Conservation (phyloP, 148 eudicot species). For the Spergularia bocconei region DNA sequence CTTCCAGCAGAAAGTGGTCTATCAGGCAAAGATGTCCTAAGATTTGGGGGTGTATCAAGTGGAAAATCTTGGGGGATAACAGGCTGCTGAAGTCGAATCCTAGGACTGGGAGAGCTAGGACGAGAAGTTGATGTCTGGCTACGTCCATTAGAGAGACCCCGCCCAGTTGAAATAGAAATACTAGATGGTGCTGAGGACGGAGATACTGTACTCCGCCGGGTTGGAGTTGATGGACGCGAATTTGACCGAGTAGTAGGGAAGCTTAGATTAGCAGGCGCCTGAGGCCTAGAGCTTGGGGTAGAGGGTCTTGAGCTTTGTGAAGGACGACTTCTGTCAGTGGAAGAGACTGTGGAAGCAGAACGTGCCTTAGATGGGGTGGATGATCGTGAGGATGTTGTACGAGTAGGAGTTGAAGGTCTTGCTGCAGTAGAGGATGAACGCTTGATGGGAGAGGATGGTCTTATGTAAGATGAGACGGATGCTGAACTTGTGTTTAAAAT, state of each 20-base stretch:
- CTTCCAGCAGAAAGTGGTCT: conserved; percentile 91
- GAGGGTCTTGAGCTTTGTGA: conserved; percentile 81
- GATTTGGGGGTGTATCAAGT: conserved; percentile 92
- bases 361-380: conserved; percentile 69
- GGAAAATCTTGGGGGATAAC: conserved; percentile 74
- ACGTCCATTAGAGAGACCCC: conserved; percentile 49
- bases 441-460: conserved; percentile 76
- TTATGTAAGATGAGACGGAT: conserved; percentile 89
- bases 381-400: conserved; percentile 60
- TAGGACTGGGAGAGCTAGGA: conserved; percentile 89
- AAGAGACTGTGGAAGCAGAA: conserved; percentile 47
- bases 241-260: conserved; percentile 45
- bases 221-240: conserved; percentile 94
- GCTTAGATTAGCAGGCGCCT: conserved; percentile 48
- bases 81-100: conserved; percentile 67
- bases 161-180: conserved; percentile 46
- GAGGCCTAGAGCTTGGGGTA: conserved; percentile 87
- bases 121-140: conserved; percentile 54
- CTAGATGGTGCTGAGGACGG: conserved; percentile 45
- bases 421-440: conserved; percentile 69
- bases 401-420: conserved; percentile 83
- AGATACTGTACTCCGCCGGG: conserved; percentile 59
- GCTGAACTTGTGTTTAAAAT: conserved; percentile 92
- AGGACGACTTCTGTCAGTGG: conserved; percentile 55
- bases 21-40: conserved; percentile 78